Conservation (phyloP, 371 early-diverging fungal species). For the Cokeromyces recurvatus region DNA sequence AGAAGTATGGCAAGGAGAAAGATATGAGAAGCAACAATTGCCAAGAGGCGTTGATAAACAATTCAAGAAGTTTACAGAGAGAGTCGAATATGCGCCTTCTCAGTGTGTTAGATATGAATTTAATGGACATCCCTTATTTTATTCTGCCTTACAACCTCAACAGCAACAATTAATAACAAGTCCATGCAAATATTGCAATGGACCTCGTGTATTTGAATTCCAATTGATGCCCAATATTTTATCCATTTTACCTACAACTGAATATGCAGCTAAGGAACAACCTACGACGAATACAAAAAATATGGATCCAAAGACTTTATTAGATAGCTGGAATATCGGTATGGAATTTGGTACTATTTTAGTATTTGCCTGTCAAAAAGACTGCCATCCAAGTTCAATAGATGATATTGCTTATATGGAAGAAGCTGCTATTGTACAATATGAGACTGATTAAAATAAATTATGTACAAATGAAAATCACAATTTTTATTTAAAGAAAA, state of each 20-base stretch:
- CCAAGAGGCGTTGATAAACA: slow-evolving; percentile 75
- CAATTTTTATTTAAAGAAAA: slow-evolving; percentile 3
- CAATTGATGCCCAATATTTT: slow-evolving; percentile 91
- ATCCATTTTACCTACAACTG: slow-evolving; percentile 54
- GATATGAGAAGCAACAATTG: slow-evolving; percentile 71
- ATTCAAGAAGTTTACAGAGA: slow-evolving; percentile 73
- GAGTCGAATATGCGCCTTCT: slow-evolving; percentile 69
- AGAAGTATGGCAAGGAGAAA: slow-evolving; percentile 71
- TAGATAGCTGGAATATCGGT: slow-evolving; percentile 65
- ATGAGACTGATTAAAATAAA: slow-evolving; percentile 46
- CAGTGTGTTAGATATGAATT: slow-evolving; percentile 85
- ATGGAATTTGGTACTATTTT: slow-evolving; percentile 93
- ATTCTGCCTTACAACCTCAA: slow-evolving; percentile 20
- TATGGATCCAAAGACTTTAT: slow-evolving; percentile 26
- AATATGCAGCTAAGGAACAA: slow-evolving; percentile 30
- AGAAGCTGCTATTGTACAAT: slow-evolving; percentile 66
- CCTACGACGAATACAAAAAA: slow-evolving; percentile 8
- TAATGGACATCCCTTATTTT: slow-evolving; percentile 70
- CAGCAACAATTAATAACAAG: slow-evolving; percentile 33
- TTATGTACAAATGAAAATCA: slow-evolving; percentile 2
- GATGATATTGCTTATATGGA: slow-evolving; percentile 51
- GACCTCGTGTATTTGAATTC: slow-evolving; percentile 81
- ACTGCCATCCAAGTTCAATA: slow-evolving; percentile 59
- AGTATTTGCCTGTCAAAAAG: slow-evolving; percentile 76
- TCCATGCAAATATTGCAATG: slow-evolving; percentile 68